Conservation (phyloP, 1,139 yeast genomes). For the Pichia sp. region DNA sequence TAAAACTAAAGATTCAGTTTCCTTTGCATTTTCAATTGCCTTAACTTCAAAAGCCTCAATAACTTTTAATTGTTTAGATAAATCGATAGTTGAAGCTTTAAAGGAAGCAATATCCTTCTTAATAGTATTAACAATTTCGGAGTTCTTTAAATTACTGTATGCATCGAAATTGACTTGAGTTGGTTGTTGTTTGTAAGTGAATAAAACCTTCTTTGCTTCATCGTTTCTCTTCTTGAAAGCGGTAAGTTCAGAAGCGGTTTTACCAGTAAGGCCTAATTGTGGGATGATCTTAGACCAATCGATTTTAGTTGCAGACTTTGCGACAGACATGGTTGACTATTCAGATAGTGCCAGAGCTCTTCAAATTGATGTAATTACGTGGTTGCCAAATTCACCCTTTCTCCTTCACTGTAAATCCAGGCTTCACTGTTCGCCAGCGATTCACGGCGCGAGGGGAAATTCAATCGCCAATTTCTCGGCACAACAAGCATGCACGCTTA, state of each 20-base stretch:
- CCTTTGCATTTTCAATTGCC: conserved; percentile 93
- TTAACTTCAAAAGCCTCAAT: conserved; percentile 90
- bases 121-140: conserved; percentile 70
- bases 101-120: conserved; percentile 69
- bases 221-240: conserved; percentile 98
- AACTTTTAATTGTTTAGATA: conserved; percentile 82
- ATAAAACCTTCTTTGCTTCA: conserved; percentile 83
- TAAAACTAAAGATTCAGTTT: conserved; percentile 82
- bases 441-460: too few species aligned
- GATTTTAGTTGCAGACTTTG: conserved; percentile 70
- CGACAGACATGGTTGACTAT: conserved; percentile 24
- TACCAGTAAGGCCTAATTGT: conserved; percentile 85
- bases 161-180: conserved; percentile 72
- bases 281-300: conserved; percentile 93
- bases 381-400: too few species aligned
- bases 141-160: conserved; percentile 81
- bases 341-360: background rate
- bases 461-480: background rate
- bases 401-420: too few species aligned
- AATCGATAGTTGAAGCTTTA: conserved; percentile 80
- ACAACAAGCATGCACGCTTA: background rate
- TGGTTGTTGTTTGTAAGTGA: conserved; percentile 63
- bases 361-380: background rate
- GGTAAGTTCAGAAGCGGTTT: conserved; percentile 80
- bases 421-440: too few species aligned